These are phyloP conservation scores for Phytophthora idaei DNA, from an alignment of 352 stramenopile species.

Conservation along the genomic window DNA sequence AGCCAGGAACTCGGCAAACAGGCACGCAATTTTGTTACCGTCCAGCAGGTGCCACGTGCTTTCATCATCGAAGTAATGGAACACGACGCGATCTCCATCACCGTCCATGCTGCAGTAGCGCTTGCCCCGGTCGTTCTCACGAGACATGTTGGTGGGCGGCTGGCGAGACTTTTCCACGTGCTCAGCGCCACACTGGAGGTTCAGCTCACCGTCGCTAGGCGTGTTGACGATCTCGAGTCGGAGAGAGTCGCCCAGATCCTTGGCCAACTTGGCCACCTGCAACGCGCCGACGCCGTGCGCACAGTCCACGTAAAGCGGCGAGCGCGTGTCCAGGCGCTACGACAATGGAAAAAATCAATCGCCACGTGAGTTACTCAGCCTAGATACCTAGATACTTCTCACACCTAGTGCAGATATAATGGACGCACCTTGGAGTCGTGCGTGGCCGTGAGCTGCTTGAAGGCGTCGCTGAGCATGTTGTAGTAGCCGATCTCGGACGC, in stretches of 20 bases:
- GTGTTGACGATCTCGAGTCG: constrained; percentile 85
- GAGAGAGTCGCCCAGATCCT: constrained; percentile 81
- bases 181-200: constrained; percentile 97
- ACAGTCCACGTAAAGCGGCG: constrained; percentile 91
- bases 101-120: constrained; percentile 96
- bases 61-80: constrained; percentile 92
- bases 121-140: constrained; percentile 71
- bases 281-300: constrained; percentile 92
- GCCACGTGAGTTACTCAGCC: constrained; percentile 9
- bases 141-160: constrained; percentile 68
- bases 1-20: constrained; percentile 95
- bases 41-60: constrained; percentile 92
- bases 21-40: constrained; percentile 98
- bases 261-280: constrained; percentile 77
- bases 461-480: constrained; percentile 93
- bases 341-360: constrained; percentile 4
- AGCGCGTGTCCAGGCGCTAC: constrained; percentile 77
- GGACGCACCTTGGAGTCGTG: constrained; percentile 69
- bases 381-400: background rate
- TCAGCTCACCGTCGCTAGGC: constrained; percentile 90
- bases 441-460: constrained; percentile 87
- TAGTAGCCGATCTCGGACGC: constrained; percentile 95
- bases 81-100: constrained; percentile 98
- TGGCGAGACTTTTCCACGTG: constrained; percentile 96
- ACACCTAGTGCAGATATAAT: background rate